Evolutionary conservation across 495 filamentous ascomycete species (phyloP), one percentile per base, ranked within the genome.

Genomic region (Cetradonia linearis): DNA sequence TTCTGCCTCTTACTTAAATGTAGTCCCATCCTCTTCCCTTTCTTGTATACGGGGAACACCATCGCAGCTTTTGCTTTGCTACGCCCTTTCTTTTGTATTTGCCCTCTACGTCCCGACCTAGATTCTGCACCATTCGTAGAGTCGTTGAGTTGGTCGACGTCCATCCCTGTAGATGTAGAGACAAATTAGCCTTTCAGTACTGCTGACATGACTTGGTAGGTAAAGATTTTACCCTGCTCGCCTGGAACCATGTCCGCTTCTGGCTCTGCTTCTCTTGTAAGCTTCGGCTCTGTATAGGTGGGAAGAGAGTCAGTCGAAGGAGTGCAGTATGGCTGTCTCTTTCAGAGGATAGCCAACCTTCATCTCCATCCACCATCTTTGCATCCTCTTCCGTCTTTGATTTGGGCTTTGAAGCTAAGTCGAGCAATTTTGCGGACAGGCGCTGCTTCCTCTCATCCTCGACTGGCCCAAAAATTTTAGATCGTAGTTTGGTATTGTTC

Each of bases 371-470:
- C 23, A 37, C 30, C 62, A 55, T 52, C 36, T 60, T 60, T 14
- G 20, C 36, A n/a, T 55, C 50, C 7, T 58, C 34, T 50, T 56
- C 33, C 30, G 40, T 13, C 13, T 37, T 65, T 38, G 78, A 74
- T 64, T 83, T 86, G 28, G 88, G 83, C 68, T 88, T 81, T 18
- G 82, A 73, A 13, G 83, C 85, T 59, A 93, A 70, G 65, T 90
- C 86, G 64, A 88, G 75, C 25, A 95, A 74, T 69, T 89, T 94
- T 55, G 86, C 85, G 2, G 87, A 86, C 18, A 95, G 79, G 65
- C 91, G 82, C 70, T 87, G 83, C 47, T 81, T 84, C 56, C 91
- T 80, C 40, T 86, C 90, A 66, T 77, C 70, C 66, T 89, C 88
- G 47, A 83, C 80, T 11, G 91, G 91, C 0, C 83, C 85, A 70